Base-by-base conservation (phyloP, 169 alveolate genomes). In the Eimeria maxima region DNA sequence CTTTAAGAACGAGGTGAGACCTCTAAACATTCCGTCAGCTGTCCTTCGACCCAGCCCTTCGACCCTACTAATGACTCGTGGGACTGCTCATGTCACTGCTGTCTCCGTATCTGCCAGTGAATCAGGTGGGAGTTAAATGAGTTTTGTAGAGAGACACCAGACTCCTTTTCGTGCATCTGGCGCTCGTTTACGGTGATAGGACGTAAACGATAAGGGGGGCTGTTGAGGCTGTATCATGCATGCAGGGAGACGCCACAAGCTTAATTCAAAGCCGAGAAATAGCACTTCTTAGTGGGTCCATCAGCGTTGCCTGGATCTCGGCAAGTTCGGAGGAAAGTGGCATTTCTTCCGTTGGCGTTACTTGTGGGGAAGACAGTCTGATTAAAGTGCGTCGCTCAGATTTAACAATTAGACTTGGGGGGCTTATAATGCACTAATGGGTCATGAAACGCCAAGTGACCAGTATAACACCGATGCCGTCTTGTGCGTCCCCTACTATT, bases 281-380 rank as follows among this genome's bases (percentile, higher is more conserved):
- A 29, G 81, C 96, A 14, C 96, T 93, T 53, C 55, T 93, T 55
- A 93, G 96, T 55, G 96, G 96, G 38, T 47, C 89, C 87, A 93
- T 93, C 76, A 67, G 93, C 57, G 74, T 55, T 24, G 96, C 88
- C 16, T 55, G 91, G 71, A 53, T 93, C 47, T 81, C 73, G 42
- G 65, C 74, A 8, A 60, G 33, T 5, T 16, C 29, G n/a, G 93
- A 38, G 42, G 86, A 57, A 45, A 42, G 80, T 42, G 50, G 60
- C 57, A 33, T 86, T 57, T 45, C 55, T 8, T 80, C 74, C 44
- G 60, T 60, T 11, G 93, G 80, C n/a, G 55, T 86, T n/a, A 86
- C 93, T 0, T 86, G 93, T 47, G 93, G 93, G 16, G 93, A 55
- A 38, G 93, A 86, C 60, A 60, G 63, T 42, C 93, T 86, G 42